A percentile compares a stretch with the other conserved stretches of the same genome.
Conservation (phyloP, 73 alveolate genomes). For the Symbiodinium natans region DNA sequence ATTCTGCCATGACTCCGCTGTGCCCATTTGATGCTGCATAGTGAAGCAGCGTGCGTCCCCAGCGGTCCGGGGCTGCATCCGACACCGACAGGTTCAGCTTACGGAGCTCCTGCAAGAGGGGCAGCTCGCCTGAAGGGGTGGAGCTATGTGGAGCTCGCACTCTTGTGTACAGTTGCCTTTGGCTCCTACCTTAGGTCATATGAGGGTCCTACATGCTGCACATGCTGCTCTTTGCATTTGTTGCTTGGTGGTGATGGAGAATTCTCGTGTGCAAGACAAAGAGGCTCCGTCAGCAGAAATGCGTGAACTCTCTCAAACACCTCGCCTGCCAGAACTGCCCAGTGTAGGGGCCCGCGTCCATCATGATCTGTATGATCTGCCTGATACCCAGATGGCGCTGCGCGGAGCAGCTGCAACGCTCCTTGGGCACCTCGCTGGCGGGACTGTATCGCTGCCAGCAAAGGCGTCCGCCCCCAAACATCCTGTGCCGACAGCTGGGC, state of each 20-base stretch:
- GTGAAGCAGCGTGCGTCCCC: slow-evolving; percentile 16
- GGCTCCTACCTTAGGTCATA: too few species aligned
- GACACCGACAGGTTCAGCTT: not conserved
- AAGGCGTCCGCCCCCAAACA: slow-evolving; percentile 42
- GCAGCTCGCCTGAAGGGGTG: not conserved
- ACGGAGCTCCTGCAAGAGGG: not conserved
- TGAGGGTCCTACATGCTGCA: too few species aligned
- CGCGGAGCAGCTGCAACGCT: not conserved
- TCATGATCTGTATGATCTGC: slow-evolving; percentile 39
- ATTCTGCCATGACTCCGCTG: not conserved
- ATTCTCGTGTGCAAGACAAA: too few species aligned
- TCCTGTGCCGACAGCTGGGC: slow-evolving; percentile 5
- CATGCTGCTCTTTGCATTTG: too few species aligned
- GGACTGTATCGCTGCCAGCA: slow-evolving; percentile 15
- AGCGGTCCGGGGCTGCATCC: slow-evolving; percentile 6
- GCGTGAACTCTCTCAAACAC: too few species aligned
- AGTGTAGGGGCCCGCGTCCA: slow-evolving; percentile 48
- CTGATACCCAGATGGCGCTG: not conserved
- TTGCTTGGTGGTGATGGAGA: too few species aligned
- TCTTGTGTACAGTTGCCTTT: too few species aligned
- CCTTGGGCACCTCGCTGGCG: not conserved
- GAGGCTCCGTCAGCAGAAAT: too few species aligned
- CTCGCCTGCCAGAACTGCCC: slow-evolving; percentile 88
- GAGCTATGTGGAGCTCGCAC: too few species aligned
- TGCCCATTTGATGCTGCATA: slow-evolving; percentile 39